These are phyloP conservation scores for Russula brevipes DNA, from an alignment of 768 basidiomycete genomes.

Conservation along the genomic window DNA sequence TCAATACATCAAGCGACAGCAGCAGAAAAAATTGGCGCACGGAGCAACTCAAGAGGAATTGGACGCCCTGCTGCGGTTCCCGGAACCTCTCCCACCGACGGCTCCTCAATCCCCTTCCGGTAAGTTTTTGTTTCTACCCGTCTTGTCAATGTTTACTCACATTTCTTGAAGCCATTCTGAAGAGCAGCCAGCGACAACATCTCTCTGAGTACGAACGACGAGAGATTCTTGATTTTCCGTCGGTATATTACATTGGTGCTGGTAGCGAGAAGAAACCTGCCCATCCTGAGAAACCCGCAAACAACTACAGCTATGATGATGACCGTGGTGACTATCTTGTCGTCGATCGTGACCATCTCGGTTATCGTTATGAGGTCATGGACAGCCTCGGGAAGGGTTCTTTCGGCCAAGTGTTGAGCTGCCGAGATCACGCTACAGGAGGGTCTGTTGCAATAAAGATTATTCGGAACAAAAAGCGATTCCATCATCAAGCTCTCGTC, in stretches of 20 bases:
- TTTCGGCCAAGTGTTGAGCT: slow-evolving; percentile 94
- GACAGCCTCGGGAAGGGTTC: slow-evolving; percentile 96
- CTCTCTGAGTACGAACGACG: slow-evolving; percentile 86
- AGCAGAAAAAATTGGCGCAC: slow-evolving; percentile 77
- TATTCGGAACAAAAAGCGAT: slow-evolving; percentile 97
- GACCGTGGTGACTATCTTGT: slow-evolving; percentile 96
- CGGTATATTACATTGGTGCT: slow-evolving; percentile 77
- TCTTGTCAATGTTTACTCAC: background rate
- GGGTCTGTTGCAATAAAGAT: slow-evolving; percentile 99
- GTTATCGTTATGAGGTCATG: slow-evolving; percentile 93
- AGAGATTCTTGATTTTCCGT: slow-evolving; percentile 83
- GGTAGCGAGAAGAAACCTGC: slow-evolving; percentile 82
- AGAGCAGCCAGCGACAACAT: slow-evolving; percentile 58
- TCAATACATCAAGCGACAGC: slow-evolving; percentile 85
- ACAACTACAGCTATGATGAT: slow-evolving; percentile 96
- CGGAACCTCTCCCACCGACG: slow-evolving; percentile 77
- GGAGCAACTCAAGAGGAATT: slow-evolving; percentile 84
- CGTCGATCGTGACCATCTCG: slow-evolving; percentile 85
- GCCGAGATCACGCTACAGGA: slow-evolving; percentile 92
- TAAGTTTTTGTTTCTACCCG: slow-evolving; percentile 36
- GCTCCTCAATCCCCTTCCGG: slow-evolving; percentile 63
- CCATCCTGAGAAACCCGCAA: slow-evolving; percentile 60
- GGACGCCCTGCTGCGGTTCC: slow-evolving; percentile 85
- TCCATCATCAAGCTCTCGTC: slow-evolving; percentile 97
- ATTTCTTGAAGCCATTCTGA: slow-evolving; percentile 50